These are phyloP conservation scores for Trametes versicolor DNA, from an alignment of 1,284 basidiomycete species.

Conservation along the genomic window DNA sequence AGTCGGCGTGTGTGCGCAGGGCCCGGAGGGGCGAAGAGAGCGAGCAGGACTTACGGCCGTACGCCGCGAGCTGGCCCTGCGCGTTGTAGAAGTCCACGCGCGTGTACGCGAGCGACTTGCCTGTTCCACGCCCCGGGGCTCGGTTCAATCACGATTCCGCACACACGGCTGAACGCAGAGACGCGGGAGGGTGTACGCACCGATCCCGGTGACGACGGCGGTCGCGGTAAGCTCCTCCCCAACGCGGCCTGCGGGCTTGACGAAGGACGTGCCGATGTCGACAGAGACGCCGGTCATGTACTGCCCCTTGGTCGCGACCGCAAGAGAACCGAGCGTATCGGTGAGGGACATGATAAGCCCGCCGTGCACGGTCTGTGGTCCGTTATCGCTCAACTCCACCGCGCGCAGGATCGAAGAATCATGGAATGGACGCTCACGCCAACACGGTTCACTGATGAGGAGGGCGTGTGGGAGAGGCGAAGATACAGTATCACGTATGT, in stretches of 20 bases:
- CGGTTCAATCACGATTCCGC: not conserved
- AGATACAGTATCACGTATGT: too few species aligned
- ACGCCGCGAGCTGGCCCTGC: slow-evolving; percentile 82
- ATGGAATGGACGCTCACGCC: slow-evolving; percentile 23
- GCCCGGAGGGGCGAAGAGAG: not conserved
- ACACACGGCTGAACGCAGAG: not conserved
- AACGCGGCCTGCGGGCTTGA: slow-evolving; percentile 72
- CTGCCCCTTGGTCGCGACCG: slow-evolving; percentile 83
- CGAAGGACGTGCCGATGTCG: slow-evolving; percentile 87
- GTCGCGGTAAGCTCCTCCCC: slow-evolving; percentile 74
- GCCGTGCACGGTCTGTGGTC: slow-evolving; percentile 72
- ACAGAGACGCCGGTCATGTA: slow-evolving; percentile 91
- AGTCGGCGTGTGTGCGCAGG: not conserved
- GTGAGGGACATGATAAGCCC: slow-evolving; percentile 87
- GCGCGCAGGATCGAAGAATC: not conserved
- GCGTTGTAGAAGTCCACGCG: slow-evolving; percentile 81
- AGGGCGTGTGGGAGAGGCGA: not conserved
- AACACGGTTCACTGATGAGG: slow-evolving; percentile 34
- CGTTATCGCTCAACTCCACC: slow-evolving; percentile 16
- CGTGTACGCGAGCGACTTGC: slow-evolving; percentile 87
- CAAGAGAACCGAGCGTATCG: slow-evolving; percentile 87
- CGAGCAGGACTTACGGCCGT: slow-evolving; percentile 68
- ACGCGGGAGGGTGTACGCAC: slow-evolving; percentile 46
- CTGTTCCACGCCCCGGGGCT: slow-evolving; percentile 48
- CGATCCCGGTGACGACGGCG: slow-evolving; percentile 70